phyloP scores from a whole-genome alignment of 1,284 basidiomycete genomes.

The Apiotrichum laibachii region DNA sequence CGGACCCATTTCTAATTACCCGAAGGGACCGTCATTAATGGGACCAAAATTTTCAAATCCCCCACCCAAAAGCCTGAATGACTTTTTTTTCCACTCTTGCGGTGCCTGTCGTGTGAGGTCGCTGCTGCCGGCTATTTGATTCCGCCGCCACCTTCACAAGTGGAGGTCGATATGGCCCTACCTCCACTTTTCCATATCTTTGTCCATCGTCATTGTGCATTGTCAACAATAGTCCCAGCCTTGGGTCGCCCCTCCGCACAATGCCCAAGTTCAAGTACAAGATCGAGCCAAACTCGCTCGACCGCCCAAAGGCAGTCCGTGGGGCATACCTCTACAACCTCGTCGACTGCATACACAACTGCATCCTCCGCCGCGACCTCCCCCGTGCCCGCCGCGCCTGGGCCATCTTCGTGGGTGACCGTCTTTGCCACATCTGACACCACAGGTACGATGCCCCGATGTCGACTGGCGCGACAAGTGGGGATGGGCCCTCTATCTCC shows the following conservation, averaged over 20 bases:
- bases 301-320: constrained; percentile 24
- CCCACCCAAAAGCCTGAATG: too few species aligned
- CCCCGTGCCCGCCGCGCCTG: constrained; percentile 69
- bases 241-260: neutral
- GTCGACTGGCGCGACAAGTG: constrained; percentile 73
- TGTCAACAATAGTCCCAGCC: neutral
- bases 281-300: constrained; percentile 11
- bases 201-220: neutral
- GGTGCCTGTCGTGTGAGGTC: too few species aligned
- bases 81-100: too few species aligned
- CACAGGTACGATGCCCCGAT: constrained; percentile 68
- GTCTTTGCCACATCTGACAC: neutral
- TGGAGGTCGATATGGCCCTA: neutral
- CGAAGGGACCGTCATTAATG: too few species aligned
- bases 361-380: constrained; percentile 66
- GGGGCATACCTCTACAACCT: constrained; percentile 47
- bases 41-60: too few species aligned
- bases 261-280: constrained; percentile 1
- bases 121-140: too few species aligned
- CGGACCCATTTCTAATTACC: neutral
- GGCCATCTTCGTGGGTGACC: constrained; percentile 61
- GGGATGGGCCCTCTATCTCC: constrained; percentile 60
- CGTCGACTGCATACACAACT: constrained; percentile 60
- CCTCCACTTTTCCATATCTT: neutral
- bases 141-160: neutral